phyloP scores from a whole-genome alignment of 2,329 filamentous ascomycete species.

The Ophiostoma australiae region DNA sequence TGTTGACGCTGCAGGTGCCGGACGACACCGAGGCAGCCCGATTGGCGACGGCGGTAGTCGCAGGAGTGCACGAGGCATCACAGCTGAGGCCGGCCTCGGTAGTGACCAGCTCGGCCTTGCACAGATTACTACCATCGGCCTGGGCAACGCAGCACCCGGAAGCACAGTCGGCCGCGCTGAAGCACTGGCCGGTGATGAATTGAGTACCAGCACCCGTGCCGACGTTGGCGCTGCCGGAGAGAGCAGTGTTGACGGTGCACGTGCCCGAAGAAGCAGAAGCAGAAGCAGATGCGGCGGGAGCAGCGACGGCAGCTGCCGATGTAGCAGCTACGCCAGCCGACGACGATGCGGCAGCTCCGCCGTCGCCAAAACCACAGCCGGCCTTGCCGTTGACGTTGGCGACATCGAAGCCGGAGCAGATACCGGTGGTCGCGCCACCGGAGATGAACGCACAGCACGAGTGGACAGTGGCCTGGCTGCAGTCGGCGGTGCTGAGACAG shows the following conservation, averaged over 20 bases:
- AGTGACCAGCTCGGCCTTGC: not conserved
- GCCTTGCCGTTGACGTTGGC: constrained; percentile 28
- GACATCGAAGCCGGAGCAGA: constrained; percentile 28
- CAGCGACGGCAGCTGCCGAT: not conserved
- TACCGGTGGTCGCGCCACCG: constrained; percentile 24
- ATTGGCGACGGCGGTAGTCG: not conserved
- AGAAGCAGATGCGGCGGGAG: not conserved
- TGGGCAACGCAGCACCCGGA: not conserved
- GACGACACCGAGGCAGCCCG: not conserved
- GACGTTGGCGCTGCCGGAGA: not conserved
- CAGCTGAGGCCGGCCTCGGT: not conserved
- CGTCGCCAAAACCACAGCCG: constrained; percentile 28
- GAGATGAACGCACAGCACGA: constrained; percentile 27
- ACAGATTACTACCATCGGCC: not conserved
- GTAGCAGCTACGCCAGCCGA: not conserved
- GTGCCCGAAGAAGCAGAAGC: not conserved
- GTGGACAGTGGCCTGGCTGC: constrained; percentile 27
- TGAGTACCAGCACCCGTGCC: not conserved
- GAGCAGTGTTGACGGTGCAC: not conserved
- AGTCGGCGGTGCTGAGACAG: constrained; percentile 32
- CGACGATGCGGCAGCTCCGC: not conserved
- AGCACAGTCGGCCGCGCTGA: not conserved
- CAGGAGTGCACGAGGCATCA: not conserved
- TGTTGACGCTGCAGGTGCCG: not conserved
- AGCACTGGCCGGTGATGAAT: not conserved